These are phyloP conservation scores for Ganoderma leucocontextum DNA, from an alignment of 1,284 basidiomycete genomes.

Conservation along the genomic window DNA sequence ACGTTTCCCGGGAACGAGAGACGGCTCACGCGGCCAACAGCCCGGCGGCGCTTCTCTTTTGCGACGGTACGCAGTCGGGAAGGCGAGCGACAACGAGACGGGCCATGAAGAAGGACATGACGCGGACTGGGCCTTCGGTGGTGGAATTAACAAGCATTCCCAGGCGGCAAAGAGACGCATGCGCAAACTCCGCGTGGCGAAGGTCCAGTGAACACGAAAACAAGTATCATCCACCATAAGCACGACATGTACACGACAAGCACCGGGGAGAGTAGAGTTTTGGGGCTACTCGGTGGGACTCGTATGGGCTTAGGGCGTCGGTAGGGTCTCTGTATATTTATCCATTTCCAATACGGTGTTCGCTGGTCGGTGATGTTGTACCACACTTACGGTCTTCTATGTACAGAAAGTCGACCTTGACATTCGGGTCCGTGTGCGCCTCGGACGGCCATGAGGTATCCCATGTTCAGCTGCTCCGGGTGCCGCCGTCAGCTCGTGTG, in stretches of 20 bases:
- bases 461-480: not conserved
- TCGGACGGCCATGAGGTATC: not conserved
- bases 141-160: constrained; percentile 79
- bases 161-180: constrained; percentile 65
- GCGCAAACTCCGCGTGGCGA: constrained; percentile 58
- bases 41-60: constrained; percentile 62
- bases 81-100: constrained; percentile 26
- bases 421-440: not conserved
- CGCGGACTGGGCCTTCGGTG: constrained; percentile 72
- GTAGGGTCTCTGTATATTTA: constrained; percentile 7
- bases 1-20: not conserved
- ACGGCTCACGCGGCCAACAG: constrained; percentile 41
- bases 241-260: not conserved
- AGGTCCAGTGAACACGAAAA: constrained; percentile 33
- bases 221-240: not conserved
- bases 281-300: not conserved
- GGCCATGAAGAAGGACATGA: constrained; percentile 43
- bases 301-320: not conserved
- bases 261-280: constrained; percentile 1
- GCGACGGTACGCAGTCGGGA: constrained; percentile 53
- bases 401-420: not conserved
- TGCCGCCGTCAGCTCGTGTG: not conserved
- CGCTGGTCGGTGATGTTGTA: not conserved
- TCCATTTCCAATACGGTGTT: not conserved
- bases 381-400: constrained; percentile 3